Evolutionary conservation across 257 asterid genomes (phyloP).

Genomic region (Solanum clarkiae): DNA sequence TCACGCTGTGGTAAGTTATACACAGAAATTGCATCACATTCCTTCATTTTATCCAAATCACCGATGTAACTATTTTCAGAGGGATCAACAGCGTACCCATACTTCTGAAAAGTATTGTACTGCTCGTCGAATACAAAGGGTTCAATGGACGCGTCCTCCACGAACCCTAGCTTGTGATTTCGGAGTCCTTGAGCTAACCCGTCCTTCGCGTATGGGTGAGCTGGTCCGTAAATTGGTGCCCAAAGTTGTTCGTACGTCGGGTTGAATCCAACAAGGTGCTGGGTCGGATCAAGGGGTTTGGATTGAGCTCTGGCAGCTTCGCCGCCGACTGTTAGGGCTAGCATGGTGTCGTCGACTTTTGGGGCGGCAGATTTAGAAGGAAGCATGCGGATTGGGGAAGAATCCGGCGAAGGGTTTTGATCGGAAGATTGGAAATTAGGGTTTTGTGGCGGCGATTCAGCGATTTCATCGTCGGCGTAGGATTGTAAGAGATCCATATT

Average conservation of each 20-base stretch:
- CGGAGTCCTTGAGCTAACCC: slow-evolving; percentile 97
- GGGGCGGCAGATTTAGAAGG: slow-evolving; percentile 93
- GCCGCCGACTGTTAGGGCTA: slow-evolving; percentile 74
- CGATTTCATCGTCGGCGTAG: background rate
- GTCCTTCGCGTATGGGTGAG: slow-evolving; percentile 93
- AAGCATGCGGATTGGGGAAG: slow-evolving; percentile 61
- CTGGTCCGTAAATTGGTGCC: slow-evolving; percentile 90
- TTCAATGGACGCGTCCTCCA: slow-evolving; percentile 67
- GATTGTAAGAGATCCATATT: slow-evolving; percentile 25
- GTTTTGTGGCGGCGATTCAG: background rate
- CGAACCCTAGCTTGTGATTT: slow-evolving; percentile 92
- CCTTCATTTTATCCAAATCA: slow-evolving; percentile 48
- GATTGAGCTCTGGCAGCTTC: slow-evolving; percentile 27
- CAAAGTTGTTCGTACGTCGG: slow-evolving; percentile 94
- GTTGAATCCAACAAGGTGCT: slow-evolving; percentile 75
- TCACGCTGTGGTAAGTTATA: slow-evolving; percentile 74
- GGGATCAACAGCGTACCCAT: slow-evolving; percentile 96
- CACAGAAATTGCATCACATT: slow-evolving; percentile 54
- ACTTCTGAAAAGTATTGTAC: slow-evolving; percentile 83
- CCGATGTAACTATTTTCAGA: slow-evolving; percentile 63
- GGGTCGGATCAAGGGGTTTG: slow-evolving; percentile 84
- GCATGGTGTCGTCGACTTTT: slow-evolving; percentile 79
- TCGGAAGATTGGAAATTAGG: background rate
- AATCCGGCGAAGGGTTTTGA: slow-evolving; percentile 40
- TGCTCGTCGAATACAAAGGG: slow-evolving; percentile 90